Conservation (phyloP, 2,329 filamentous ascomycete genomes). For the Alternaria metachromatica region DNA sequence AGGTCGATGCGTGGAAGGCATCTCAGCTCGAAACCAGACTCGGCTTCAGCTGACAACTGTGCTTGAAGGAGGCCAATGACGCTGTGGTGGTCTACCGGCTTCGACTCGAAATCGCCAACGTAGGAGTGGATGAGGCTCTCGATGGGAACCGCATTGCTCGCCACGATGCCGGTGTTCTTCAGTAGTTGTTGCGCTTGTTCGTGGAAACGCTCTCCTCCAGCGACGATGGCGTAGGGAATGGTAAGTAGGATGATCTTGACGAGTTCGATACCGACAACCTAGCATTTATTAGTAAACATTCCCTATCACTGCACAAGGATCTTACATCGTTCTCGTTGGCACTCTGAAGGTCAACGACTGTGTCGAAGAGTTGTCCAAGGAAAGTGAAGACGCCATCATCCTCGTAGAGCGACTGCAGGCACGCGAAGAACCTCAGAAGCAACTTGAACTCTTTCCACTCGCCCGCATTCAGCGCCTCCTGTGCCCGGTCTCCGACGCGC, state of each 20-base stretch:
- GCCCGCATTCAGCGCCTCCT: slow-evolving; percentile 72
- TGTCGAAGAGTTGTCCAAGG: slow-evolving; percentile 86
- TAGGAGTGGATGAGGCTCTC: slow-evolving; percentile 89
- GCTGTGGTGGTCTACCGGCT: slow-evolving; percentile 70
- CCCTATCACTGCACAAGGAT: slow-evolving; percentile 15
- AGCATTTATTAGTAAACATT: slow-evolving; percentile 16
- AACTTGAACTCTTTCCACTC: slow-evolving; percentile 93
- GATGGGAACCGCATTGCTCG: slow-evolving; percentile 82
- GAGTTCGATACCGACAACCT: slow-evolving; percentile 76
- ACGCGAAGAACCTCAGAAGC: slow-evolving; percentile 85
- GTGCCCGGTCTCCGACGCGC: slow-evolving; percentile 66
- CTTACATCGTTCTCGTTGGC: slow-evolving; percentile 90
- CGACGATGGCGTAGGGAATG: slow-evolving; percentile 79
- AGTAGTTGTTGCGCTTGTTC: slow-evolving; percentile 78
- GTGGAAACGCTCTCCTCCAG: slow-evolving; percentile 53
- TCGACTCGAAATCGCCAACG: slow-evolving; percentile 66
- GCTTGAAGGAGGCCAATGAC: slow-evolving; percentile 82
- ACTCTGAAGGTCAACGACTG: slow-evolving; percentile 92
- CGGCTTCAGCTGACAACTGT: slow-evolving; percentile 80
- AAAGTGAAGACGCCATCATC: slow-evolving; percentile 85
- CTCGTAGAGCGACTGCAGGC: slow-evolving; percentile 78
- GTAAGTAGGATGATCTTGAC: slow-evolving; percentile 97
- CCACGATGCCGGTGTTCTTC: slow-evolving; percentile 94
- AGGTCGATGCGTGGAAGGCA: slow-evolving; percentile 64
- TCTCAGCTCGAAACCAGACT: slow-evolving; percentile 74